Evolutionary conservation across 257 asterid genomes (phyloP), one percentile per base, ranked within the genome.

Genomic region (Parsonsia alboflavescens): DNA sequence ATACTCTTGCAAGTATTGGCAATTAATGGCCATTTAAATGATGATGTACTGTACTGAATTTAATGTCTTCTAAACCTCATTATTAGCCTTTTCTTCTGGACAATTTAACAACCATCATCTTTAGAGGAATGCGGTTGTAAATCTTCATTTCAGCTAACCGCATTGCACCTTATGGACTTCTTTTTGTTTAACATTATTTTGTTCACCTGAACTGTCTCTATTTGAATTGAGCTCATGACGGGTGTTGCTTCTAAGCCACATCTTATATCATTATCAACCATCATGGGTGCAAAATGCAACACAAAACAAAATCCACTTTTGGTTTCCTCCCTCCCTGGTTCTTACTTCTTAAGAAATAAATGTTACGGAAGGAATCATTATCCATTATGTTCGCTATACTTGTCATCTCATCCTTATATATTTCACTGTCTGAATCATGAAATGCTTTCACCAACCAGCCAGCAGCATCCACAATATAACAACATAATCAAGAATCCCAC

Each of bases 181-280:
- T n/a, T n/a, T n/a, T n/a, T n/a, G n/a, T n/a, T n/a, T n/a, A n/a
- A n/a, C n/a, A n/a, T n/a, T n/a, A n/a, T n/a, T n/a, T n/a, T n/a
- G n/a, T n/a, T n/a, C n/a, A n/a, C n/a, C n/a, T n/a, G n/a, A n/a
- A n/a, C n/a, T n/a, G n/a, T n/a, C n/a, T n/a, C n/a, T n/a, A n/a
- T n/a, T n/a, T n/a, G n/a, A n/a, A n/a, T n/a, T n/a, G n/a, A n/a
- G n/a, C n/a, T n/a, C n/a, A n/a, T n/a, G n/a, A n/a, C n/a, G 61
- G 75, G 7, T 79, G 88, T 80, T 82, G 86, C 83, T 33, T 33
- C 39, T 82, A 75, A 74, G 63, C 39, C 39, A 24, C 49, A 66
- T 48, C 36, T 21, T 6, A 10, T 7, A 1, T 0, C 39, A 33
- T 3, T 33, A 1, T 33, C 22, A 52, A 52, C 22, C 21, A 21